A percentile compares a stretch with the other conserved stretches of the same genome.
Conservation (phyloP, 768 basidiomycete species). For the Filobasidium floriforme region DNA sequence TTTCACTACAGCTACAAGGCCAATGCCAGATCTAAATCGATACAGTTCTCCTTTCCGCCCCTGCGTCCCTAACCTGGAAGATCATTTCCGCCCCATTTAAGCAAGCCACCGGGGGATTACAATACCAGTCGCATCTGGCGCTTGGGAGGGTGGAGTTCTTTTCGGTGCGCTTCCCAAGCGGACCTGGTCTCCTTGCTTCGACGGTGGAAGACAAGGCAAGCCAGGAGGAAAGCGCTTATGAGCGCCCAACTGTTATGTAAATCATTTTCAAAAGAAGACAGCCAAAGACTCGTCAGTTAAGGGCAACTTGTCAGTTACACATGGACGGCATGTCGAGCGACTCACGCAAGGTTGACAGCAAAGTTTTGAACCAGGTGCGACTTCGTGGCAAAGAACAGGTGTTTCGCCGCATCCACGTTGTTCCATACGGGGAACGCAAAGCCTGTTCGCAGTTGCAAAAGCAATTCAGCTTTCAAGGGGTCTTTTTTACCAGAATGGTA, state of each 20-base stretch:
- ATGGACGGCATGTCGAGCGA: not conserved
- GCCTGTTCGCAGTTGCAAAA: not conserved
- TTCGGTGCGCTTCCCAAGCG: not conserved
- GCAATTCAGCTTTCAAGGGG: not conserved
- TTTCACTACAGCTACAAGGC: no score
- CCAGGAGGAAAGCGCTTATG: not conserved
- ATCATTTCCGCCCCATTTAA: no score
- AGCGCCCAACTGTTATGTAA: not conserved
- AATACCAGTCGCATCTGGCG: not conserved
- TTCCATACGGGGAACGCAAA: constrained; percentile 37
- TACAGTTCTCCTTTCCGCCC: no score
- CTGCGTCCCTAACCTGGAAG: no score
- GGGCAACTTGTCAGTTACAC: not conserved
- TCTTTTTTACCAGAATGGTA: no score
- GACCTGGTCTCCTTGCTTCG: not conserved
- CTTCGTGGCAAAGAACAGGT: constrained; percentile 42
- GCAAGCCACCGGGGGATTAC: not conserved
- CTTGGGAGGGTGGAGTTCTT: not conserved
- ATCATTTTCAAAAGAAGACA: not conserved
- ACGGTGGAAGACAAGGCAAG: not conserved
- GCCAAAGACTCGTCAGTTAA: no score
- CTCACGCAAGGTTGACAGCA: constrained; percentile 39
- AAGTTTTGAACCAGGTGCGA: constrained; percentile 42
- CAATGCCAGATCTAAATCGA: no score
- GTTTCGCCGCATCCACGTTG: constrained; percentile 36